Conservation (phyloP, 148 eudicot genomes). For the Diospyros lotus region DNA sequence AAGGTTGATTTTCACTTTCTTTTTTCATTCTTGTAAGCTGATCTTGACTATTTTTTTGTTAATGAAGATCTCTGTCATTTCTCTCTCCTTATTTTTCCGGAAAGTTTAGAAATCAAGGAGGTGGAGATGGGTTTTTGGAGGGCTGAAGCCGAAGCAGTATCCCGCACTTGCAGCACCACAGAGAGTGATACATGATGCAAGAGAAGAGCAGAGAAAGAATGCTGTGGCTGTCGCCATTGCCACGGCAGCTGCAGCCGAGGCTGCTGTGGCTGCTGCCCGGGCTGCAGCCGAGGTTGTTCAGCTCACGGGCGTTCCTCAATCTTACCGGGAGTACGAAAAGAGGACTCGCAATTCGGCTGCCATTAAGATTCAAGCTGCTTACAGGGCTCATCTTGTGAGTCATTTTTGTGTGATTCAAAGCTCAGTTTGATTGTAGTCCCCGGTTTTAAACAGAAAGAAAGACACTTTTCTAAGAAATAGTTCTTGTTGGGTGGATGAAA, state of each 20-base stretch:
- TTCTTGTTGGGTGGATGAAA: constrained; percentile 3
- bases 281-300: constrained; percentile 92
- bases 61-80: not conserved
- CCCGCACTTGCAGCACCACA: constrained; percentile 37
- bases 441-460: not conserved
- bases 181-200: constrained; percentile 41
- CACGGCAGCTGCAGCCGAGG: constrained; percentile 88
- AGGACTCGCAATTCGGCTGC: constrained; percentile 45
- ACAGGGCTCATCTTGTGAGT: constrained; percentile 77
- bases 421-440: not conserved
- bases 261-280: constrained; percentile 84
- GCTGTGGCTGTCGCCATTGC: constrained; percentile 80
- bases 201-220: constrained; percentile 69
- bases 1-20: constrained; percentile 35
- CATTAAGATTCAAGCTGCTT: constrained; percentile 66
- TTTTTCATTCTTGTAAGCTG: not conserved
- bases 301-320: constrained; percentile 40
- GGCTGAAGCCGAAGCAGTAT: constrained; percentile 31
- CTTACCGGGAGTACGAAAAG: constrained; percentile 15
- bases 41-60: not conserved
- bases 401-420: not conserved
- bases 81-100: not conserved
- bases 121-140: constrained; percentile 56
- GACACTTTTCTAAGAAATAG: not conserved
- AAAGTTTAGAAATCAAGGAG: constrained; percentile 38